Conservation (phyloP, 1,284 basidiomycete species). For the Leccinum angustisporum region DNA sequence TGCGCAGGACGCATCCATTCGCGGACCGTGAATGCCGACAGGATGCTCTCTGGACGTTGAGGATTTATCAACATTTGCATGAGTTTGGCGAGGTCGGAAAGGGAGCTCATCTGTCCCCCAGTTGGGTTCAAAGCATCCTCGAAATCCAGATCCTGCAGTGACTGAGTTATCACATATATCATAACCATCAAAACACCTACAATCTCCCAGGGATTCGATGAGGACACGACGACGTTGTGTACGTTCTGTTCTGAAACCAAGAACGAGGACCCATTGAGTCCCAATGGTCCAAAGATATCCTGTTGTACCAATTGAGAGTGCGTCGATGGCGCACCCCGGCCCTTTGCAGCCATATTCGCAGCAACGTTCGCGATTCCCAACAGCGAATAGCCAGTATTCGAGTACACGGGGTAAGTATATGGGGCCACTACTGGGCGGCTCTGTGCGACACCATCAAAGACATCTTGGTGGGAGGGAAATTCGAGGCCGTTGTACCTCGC, state of each 20-base stretch:
- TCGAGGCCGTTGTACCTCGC: slow-evolving; percentile 31
- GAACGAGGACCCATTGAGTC: slow-evolving; percentile 41
- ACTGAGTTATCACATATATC: neutral
- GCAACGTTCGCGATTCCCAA: slow-evolving; percentile 44
- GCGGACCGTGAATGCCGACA: slow-evolving; percentile 38
- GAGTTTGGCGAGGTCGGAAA: slow-evolving; percentile 42
- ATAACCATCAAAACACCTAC: slow-evolving; percentile 22
- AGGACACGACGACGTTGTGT: slow-evolving; percentile 37
- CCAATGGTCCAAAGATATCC: slow-evolving; percentile 46
- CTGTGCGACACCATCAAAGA: slow-evolving; percentile 38
- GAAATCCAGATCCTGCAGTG: slow-evolving; percentile 40
- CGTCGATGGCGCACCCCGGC: slow-evolving; percentile 30
- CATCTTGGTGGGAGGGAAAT: slow-evolving; percentile 30
- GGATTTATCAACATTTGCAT: slow-evolving; percentile 47
- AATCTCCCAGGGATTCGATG: slow-evolving; percentile 31
- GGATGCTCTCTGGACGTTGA: slow-evolving; percentile 29
- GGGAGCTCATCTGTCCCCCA: slow-evolving; percentile 50
- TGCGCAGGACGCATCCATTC: slow-evolving; percentile 47
- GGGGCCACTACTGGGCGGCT: slow-evolving; percentile 42
- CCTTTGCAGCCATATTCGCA: slow-evolving; percentile 37
- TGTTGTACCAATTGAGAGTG: slow-evolving; percentile 43
- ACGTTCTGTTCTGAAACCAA: slow-evolving; percentile 30
- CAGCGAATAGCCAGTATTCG: slow-evolving; percentile 46
- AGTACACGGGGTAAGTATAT: slow-evolving; percentile 47
- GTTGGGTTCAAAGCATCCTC: slow-evolving; percentile 42